phyloP scores from a whole-genome alignment of 1,139 yeast genomes.

The Geotrichum phurueaensis region DNA sequence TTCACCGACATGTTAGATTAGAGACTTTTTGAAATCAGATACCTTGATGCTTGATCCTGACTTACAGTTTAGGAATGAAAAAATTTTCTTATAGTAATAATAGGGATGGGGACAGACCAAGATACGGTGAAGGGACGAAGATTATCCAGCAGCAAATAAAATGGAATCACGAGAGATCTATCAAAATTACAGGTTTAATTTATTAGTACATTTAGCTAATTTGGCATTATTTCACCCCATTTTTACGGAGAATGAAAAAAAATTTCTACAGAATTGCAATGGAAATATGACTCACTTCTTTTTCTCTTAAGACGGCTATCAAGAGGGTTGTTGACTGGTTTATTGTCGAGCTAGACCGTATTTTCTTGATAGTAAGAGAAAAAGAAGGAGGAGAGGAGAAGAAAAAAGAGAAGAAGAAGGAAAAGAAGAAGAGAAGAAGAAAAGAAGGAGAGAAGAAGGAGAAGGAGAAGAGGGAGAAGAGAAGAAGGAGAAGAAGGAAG shows the following conservation, averaged over 20 bases:
- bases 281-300: background rate
- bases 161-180: background rate
- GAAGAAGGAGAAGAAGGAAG: background rate
- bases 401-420: slow-evolving; percentile 4
- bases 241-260: background rate
- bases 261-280: slow-evolving; percentile 1
- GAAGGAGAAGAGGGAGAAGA: slow-evolving; percentile 2
- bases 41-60: background rate
- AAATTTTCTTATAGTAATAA: background rate
- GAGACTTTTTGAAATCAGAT: background rate
- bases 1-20: background rate
- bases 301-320: background rate
- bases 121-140: background rate
- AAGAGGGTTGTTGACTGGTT: background rate
- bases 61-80: background rate
- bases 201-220: background rate
- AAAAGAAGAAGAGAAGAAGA: background rate
- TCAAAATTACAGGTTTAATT: background rate
- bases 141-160: background rate
- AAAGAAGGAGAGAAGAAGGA: background rate
- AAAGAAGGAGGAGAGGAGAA: background rate
- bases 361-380: background rate
- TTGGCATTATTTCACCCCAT: background rate
- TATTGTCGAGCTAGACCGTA: slow-evolving; percentile 6
- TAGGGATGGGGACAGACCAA: background rate